Conservation (phyloP, 805 yeast genomes). For the Isabelozyma pseudorhagii region DNA sequence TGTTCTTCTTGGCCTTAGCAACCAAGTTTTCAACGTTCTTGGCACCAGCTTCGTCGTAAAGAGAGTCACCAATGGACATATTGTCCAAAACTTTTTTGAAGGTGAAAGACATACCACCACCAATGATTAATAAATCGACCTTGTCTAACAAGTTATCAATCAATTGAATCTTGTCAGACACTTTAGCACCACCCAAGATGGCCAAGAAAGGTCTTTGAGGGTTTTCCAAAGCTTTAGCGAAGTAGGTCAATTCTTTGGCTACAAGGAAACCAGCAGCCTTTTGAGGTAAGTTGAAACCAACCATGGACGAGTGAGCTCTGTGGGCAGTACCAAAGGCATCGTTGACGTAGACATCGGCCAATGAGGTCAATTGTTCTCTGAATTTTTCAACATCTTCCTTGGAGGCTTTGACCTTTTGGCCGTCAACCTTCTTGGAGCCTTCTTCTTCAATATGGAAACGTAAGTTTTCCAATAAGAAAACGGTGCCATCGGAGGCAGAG, state of each 20-base stretch:
- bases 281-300: slow-evolving; percentile 91
- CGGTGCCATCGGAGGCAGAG: slow-evolving; percentile 71
- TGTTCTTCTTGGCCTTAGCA: slow-evolving; percentile 94
- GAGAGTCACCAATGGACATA: slow-evolving; percentile 86
- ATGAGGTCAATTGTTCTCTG: slow-evolving; percentile 84
- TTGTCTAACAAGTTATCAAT: slow-evolving; percentile 96
- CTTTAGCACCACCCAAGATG: slow-evolving; percentile 99
- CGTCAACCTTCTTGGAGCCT: slow-evolving; percentile 84
- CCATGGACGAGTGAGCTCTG: slow-evolving; percentile 99
- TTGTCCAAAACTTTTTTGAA: slow-evolving; percentile 90
- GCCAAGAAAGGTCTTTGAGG: slow-evolving; percentile 98
- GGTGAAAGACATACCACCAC: slow-evolving; percentile 99
- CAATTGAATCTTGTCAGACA: slow-evolving; percentile 96
- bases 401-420: slow-evolving; percentile 91
- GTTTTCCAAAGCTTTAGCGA: slow-evolving; percentile 97
- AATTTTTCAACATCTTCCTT: slow-evolving; percentile 78
- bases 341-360: slow-evolving; percentile 96
- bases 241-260: slow-evolving; percentile 95
- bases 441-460: slow-evolving; percentile 98
- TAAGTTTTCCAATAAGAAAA: slow-evolving; percentile 92
- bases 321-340: slow-evolving; percentile 99
- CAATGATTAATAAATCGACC: slow-evolving; percentile 90
- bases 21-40: slow-evolving; percentile 89
- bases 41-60: slow-evolving; percentile 92
- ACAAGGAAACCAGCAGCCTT: slow-evolving; percentile 98